phyloP scores from a whole-genome alignment of 352 stramenopile genomes.

The Phytophthora cryptogea region DNA sequence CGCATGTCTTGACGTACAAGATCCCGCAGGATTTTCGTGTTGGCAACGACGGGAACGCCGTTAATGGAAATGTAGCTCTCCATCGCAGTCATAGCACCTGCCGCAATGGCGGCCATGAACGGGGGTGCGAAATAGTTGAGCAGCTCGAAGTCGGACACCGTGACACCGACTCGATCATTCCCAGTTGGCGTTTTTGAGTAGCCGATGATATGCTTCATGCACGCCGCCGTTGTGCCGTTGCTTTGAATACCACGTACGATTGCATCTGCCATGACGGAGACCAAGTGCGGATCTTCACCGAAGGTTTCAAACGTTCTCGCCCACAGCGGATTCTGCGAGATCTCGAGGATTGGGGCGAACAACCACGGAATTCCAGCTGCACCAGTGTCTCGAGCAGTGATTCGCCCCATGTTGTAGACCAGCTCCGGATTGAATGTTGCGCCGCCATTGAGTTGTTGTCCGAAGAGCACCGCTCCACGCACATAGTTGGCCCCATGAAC shows the following conservation, averaged over 20 bases:
- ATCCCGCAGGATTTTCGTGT: conserved; percentile 74
- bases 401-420: conserved; percentile 61
- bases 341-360: conserved; percentile 88
- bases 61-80: conserved; percentile 94
- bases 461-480: conserved; percentile 79
- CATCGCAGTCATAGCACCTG: conserved; percentile 90
- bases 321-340: conserved; percentile 90
- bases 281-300: conserved; percentile 90
- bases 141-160: conserved; percentile 74
- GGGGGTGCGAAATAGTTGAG: conserved; percentile 87
- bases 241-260: conserved; percentile 87
- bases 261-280: conserved; percentile 75
- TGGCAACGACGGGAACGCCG: conserved; percentile 90
- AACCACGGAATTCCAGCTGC: conserved; percentile 91
- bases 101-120: conserved; percentile 83
- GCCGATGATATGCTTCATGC: conserved; percentile 91
- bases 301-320: conserved; percentile 93
- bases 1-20: conserved; percentile 85
- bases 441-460: conserved; percentile 88
- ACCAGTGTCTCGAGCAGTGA: conserved; percentile 84
- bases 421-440: conserved; percentile 88
- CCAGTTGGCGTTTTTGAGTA: conserved; percentile 86
- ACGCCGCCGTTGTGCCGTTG: conserved; percentile 66
- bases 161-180: conserved; percentile 82
- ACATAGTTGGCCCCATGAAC: conserved; percentile 92